Evolutionary conservation across 129 eudicot genomes (phyloP), one percentile per base, ranked within the genome.

Genomic region (Lonicera japonica): DNA sequence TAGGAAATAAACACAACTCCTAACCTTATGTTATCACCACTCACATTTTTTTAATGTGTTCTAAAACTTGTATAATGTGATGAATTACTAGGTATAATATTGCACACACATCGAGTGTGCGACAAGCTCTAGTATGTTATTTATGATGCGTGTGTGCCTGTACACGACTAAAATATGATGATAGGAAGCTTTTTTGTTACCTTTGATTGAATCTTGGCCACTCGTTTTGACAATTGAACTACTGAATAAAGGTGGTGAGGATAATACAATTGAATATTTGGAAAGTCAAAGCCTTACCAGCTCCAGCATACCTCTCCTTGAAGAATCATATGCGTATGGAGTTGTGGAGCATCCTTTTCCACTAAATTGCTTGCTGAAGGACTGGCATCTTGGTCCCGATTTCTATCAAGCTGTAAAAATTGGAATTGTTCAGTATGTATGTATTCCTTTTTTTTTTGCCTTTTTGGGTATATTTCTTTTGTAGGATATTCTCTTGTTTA

Each of bases 271-370:
- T 21, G 84, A 80, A 66, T 87, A 77, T 70, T 79, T 91, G 90
- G 88, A 92, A 87, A 86, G 84, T 68, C 80, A 92, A 70, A 73
- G 79, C 46, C 61, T 73, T 12, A 60, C 73, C 52, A 77, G 66
- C 72, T 77, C 95, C 51, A 79, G 83, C 64, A 66, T 86, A 48
- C 96, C 98, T 10, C 96, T 92, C 46, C 70, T 92, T 20, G 98
- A 92, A 80, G 96, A 92, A 58, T 77, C 96, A 18, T 92, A 88
- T 75, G 82, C 88, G 16, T 88, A 82, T 68, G 96, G 99, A 25
- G 70, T 78, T 16, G 99, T 92, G n/a, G 89, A 92, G 74, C 99
- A 88, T 73, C 99, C 99, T 45, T 92, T 88, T 69, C 99, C 99
- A 3, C 75, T 92, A 29, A 92, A 68, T 69, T 92, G 85, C 76